Evolutionary conservation across 768 basidiomycete genomes (phyloP), one percentile per base, ranked within the genome.

Genomic region (Lactifluus subvellereus): DNA sequence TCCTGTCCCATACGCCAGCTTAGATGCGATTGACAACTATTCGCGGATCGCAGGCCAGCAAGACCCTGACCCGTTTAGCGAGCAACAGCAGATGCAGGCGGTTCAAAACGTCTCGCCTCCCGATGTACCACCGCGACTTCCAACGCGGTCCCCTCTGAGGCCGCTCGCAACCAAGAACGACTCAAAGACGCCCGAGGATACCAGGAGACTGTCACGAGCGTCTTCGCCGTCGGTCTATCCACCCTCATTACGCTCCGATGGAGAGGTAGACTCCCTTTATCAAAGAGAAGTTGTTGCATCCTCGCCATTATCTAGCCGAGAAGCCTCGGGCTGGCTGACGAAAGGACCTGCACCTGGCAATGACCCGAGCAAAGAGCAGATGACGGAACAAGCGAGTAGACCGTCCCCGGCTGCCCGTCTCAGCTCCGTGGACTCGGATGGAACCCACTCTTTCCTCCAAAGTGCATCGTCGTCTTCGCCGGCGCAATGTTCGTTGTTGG

Each of bases 111-210:
- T 40, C 65, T 43, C 71, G 68, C 32, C 61, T 71, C 11, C 61
- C 66, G 27, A 67, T 71, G 53, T 72, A 69, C 40, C 69, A 64
- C 55, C 68, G 67, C 40, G 71, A 71, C 54, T 68, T 72, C 52
- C 56, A 33, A 42, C 16, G n/a, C 55, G 55, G 38, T 52, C 63
- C n/a, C 67, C 62, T 33, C 48, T 59, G 38, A 60, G 64, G 55
- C 10, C 30, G n/a, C 30, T 65, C 3, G 42, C 58, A 9, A 13
- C 22, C 38, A 54, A 27, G 22, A 52, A 18, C 54, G 27, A 33
- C 35, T 11, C 18, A 2, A 49, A 11, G 13, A 27, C 13, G 10
- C 27, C 53, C n/a, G 50, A 32, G 6, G 47, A 35, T 16, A 8
- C 60, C 48, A 42, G 43, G 20, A 56, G 43, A 33, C 40, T 62